Conservation (phyloP, 495 filamentous ascomycete genomes). For the Tuber microsphaerosporum region DNA sequence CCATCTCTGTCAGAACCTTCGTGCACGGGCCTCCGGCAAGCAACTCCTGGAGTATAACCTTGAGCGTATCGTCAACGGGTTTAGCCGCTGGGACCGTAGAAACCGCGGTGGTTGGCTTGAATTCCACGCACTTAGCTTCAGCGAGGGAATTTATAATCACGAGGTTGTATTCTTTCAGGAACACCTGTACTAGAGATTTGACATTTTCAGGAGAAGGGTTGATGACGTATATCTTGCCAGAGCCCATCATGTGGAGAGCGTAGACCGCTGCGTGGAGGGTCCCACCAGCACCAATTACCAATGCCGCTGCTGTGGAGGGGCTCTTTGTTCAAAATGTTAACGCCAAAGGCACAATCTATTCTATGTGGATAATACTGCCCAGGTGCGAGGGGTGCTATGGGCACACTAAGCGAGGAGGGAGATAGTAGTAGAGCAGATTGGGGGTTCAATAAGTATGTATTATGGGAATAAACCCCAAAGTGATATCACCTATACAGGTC, state of each 20-base stretch:
- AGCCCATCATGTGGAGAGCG: slow-evolving; percentile 75
- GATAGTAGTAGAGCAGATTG: too few relatives aligned
- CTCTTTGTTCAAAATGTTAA: too few relatives aligned
- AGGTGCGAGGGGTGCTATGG: too few relatives aligned
- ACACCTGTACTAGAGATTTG: slow-evolving; percentile 58
- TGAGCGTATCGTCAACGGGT: slow-evolving; percentile 67
- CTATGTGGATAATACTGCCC: too few relatives aligned
- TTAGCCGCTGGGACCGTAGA: slow-evolving; percentile 86
- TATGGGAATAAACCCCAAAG: too few relatives aligned
- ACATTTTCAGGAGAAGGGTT: slow-evolving; percentile 68
- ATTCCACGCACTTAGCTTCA: slow-evolving; percentile 47
- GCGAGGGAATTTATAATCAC: slow-evolving; percentile 53
- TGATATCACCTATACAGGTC: too few relatives aligned
- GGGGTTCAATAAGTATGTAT: too few relatives aligned
- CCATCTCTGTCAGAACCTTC: slow-evolving; percentile 82
- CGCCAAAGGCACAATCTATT: too few relatives aligned
- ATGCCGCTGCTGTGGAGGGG: slow-evolving; percentile 41
- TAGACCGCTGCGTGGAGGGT: slow-evolving; percentile 89
- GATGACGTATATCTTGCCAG: slow-evolving; percentile 76
- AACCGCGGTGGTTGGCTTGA: slow-evolving; percentile 64
- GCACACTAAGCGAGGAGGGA: too few relatives aligned
- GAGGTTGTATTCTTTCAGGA: slow-evolving; percentile 70
- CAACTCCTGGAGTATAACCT: slow-evolving; percentile 57
- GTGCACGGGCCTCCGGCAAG: slow-evolving; percentile 52
- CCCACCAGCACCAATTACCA: slow-evolving; percentile 85